These are phyloP conservation scores for Pseudocercospora vitis DNA, from an alignment of 2,329 filamentous ascomycete genomes.

Conservation along the genomic window DNA sequence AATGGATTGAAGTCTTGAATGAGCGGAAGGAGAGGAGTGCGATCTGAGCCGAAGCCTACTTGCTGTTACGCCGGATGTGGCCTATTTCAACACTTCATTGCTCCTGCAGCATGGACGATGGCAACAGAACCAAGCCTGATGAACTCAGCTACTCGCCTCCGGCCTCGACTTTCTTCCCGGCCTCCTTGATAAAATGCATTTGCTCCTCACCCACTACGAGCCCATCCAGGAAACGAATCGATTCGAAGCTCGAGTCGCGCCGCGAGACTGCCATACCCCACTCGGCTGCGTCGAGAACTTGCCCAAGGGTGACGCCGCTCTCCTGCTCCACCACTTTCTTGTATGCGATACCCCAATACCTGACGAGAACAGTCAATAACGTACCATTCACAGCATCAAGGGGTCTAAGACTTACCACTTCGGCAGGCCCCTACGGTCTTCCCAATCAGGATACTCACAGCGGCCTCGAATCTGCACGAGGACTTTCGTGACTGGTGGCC, in stretches of 20 bases:
- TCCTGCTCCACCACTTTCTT: not conserved
- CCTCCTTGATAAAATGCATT: not conserved
- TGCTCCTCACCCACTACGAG: not conserved
- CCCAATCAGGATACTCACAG: not conserved
- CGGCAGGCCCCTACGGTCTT: not conserved
- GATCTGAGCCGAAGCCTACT: too few species aligned
- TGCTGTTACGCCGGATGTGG: too few species aligned
- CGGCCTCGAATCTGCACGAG: not conserved
- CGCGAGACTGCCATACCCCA: not conserved
- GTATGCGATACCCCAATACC: not conserved
- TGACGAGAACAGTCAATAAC: not conserved
- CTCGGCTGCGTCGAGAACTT: not conserved
- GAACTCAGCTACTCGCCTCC: too few species aligned
- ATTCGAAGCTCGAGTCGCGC: not conserved
- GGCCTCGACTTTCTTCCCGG: not conserved
- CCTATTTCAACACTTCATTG: too few species aligned
- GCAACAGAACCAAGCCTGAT: too few species aligned
- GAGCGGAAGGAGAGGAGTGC: too few species aligned
- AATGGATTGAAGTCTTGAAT: not conserved
- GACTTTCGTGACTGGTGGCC: slow-evolving; percentile 1
- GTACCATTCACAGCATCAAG: not conserved
- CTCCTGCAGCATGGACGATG: too few species aligned
- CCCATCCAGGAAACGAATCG: not conserved
- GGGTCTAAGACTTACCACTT: not conserved
- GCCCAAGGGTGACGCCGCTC: not conserved